Percentiles rank a stretch among this genome's conserved stretches.
Conservation (phyloP, 176 grass and related monocot species). For the Musa schizocarpa region DNA sequence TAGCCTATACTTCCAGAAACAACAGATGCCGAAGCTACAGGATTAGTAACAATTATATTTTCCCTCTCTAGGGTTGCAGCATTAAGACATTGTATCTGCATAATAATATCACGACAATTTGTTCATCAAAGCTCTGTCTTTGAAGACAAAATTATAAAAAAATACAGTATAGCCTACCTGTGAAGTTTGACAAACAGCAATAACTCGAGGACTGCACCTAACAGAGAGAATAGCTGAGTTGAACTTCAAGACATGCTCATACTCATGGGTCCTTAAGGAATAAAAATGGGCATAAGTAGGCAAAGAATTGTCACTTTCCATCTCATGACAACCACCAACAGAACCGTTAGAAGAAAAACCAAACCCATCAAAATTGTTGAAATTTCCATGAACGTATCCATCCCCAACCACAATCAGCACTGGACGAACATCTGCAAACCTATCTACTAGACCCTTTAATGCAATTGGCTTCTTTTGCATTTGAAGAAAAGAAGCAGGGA, state of each 20-base stretch:
- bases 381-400: constrained; percentile 36
- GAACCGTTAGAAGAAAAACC: constrained; percentile 40
- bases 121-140: not conserved
- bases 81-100: constrained; percentile 97
- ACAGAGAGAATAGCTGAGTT: constrained; percentile 77
- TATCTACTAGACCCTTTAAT: constrained; percentile 38
- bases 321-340: constrained; percentile 35
- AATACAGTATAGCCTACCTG: constrained; percentile 51
- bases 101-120: constrained; percentile 4
- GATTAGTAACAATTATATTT: constrained; percentile 61
- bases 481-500: constrained; percentile 72
- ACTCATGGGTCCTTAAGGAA: constrained; percentile 65
- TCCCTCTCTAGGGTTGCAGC: constrained; percentile 63
- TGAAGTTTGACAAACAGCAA: constrained; percentile 68
- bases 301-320: constrained; percentile 32
- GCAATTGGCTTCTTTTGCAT: constrained; percentile 66
- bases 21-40: constrained; percentile 42
- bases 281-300: constrained; percentile 67
- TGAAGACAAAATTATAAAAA: not conserved
- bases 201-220: constrained; percentile 64
- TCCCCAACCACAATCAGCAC: constrained; percentile 62
- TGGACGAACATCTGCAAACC: constrained; percentile 60
- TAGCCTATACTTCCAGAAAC: constrained; percentile 33
- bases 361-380: constrained; percentile 35
- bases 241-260: constrained; percentile 73